phyloP scores from a whole-genome alignment of 352 stramenopile species.

The Halophytophthora polymorphica region DNA sequence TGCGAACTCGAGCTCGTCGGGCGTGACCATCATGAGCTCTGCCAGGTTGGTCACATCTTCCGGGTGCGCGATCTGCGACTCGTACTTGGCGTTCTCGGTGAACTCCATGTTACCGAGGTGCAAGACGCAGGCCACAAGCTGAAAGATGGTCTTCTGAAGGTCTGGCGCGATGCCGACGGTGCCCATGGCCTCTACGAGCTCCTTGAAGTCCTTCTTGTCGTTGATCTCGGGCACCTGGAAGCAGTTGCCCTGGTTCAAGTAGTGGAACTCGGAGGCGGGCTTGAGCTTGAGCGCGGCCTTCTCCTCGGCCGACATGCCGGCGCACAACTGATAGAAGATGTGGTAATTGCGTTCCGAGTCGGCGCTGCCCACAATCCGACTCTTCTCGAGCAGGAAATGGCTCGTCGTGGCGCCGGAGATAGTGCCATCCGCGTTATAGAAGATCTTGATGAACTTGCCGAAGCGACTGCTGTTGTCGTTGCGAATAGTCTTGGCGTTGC shows the following conservation, averaged over 20 bases:
- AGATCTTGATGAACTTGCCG: conserved; percentile 96
- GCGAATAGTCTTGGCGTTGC: conserved; percentile 92
- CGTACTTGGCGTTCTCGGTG: conserved; percentile 82
- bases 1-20: conserved; percentile 82
- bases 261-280: conserved; percentile 88
- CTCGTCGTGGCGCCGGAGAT: conserved; percentile 93
- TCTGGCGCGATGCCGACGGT: conserved; percentile 88
- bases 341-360: conserved; percentile 98
- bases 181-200: conserved; percentile 90
- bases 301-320: conserved; percentile 63
- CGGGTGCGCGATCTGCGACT: conserved; percentile 61
- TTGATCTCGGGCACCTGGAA: conserved; percentile 92
- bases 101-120: conserved; percentile 97
- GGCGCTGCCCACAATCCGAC: conserved; percentile 92
- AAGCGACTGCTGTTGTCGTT: conserved; percentile 97
- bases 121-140: conserved; percentile 94
- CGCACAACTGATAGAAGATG: conserved; percentile 98
- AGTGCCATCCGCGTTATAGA: conserved; percentile 88
- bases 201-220: conserved; percentile 94
- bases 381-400: conserved; percentile 98
- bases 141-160: conserved; percentile 93
- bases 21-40: conserved; percentile 84
- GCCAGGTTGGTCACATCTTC: conserved; percentile 74
- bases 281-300: conserved; percentile 82
- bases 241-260: conserved; percentile 93